Evolutionary conservation across 306 rosid species (phyloP), one percentile per base, ranked within the genome.

Genomic region (Trifolium dubium): DNA sequence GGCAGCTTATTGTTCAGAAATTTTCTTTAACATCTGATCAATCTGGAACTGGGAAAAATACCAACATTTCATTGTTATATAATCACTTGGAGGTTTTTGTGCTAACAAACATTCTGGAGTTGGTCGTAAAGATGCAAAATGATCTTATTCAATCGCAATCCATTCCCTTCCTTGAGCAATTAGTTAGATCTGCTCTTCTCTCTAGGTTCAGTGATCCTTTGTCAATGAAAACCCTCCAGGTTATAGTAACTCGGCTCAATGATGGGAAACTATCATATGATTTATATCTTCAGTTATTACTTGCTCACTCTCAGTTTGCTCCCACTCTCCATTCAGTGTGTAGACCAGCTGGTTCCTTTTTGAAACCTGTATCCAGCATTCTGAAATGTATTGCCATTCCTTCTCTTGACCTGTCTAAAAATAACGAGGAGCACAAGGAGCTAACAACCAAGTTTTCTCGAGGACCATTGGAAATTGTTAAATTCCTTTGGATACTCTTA

Each of bases 221-320:
- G 75, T 85, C 97, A 53, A 78, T 93, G 80, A 86, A 80, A 82
- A 79, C 79, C 50, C 87, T 93, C 72, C 85, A 67, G 29, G 64
- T 77, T 65, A 75, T 93, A 62, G 62, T 91, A 68, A 64, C 64
- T 63, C 82, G 58, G 77, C 83, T 93, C 55, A 77, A 72, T 12
- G 91, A 83, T 39, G 92, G 97, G 12, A 83, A 62, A 64, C 80
- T 91, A 77, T 80, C 88, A 12, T 79, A 69, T 72, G 88, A 78
- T 69, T 69, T 81, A 77, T 82, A 88, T 83, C 89, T 91, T 34
- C 90, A 85, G 74, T 88, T 93, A 72, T 80, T 93, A 60, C 89
- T 91, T 75, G 85, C 92, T 31, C 97, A 93, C 86, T 91, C 97
- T 76, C 96, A 93, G 31, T 91, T 93, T 88, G 94, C 87, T 44